These are phyloP conservation scores for Ustilago xerochloae DNA, from an alignment of 1,284 basidiomycete species.

Conservation along the genomic window DNA sequence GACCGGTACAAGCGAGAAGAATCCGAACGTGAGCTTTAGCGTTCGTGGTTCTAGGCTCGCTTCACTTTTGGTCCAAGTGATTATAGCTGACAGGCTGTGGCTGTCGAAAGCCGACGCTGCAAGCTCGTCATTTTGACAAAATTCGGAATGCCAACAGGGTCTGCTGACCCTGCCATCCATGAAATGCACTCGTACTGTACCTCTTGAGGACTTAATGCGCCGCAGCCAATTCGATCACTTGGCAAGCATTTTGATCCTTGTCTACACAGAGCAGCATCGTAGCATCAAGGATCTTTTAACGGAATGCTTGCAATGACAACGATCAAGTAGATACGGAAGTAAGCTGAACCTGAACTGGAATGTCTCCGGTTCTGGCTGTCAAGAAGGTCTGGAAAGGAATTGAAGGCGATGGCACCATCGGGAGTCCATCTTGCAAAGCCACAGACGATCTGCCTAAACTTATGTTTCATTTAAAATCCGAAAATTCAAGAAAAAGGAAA, in stretches of 20 bases:
- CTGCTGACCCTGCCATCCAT: slow-evolving; percentile 4
- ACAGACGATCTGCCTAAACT: not conserved
- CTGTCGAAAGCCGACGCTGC: not conserved
- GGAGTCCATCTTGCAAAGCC: slow-evolving; percentile 14
- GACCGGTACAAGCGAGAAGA: not conserved
- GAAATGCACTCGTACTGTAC: not conserved
- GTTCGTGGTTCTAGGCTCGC: not conserved
- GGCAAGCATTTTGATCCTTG: not conserved
- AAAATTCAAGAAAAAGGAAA: slow-evolving; percentile 4
- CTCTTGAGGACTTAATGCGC: not conserved
- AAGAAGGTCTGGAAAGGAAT: not conserved
- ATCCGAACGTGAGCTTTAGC: not conserved
- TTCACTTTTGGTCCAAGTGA: no score
- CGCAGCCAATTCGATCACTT: not conserved
- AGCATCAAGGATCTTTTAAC: not conserved
- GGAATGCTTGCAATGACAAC: not conserved
- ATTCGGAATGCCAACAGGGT: not conserved
- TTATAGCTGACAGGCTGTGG: no score
- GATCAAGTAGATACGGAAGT: no score
- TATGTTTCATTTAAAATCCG: not conserved
- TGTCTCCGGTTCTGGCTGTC: not conserved
- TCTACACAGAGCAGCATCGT: not conserved
- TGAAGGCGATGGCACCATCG: slow-evolving; percentile 26
- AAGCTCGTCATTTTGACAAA: slow-evolving; percentile 2
- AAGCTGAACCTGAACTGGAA: not conserved